These are phyloP conservation scores for Citrus inodora DNA, from an alignment of 345 rosid species.

Conservation along the genomic window DNA sequence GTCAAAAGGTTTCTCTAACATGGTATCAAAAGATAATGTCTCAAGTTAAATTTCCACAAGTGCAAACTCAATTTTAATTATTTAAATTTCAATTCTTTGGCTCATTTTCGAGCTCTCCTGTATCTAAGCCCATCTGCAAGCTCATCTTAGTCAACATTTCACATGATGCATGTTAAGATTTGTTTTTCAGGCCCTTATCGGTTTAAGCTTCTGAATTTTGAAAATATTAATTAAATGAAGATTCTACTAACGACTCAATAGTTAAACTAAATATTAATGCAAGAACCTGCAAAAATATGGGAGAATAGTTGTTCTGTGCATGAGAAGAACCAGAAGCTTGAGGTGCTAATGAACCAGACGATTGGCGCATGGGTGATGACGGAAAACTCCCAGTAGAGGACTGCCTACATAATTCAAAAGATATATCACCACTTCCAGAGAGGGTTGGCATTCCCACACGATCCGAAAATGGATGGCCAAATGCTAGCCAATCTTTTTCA, in stretches of 20 bases:
- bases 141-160: neutral
- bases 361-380: constrained; percentile 64
- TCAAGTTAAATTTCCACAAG: too few species aligned
- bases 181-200: neutral
- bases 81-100: neutral
- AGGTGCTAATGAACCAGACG: constrained; percentile 57
- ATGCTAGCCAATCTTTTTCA: constrained; percentile 99
- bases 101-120: neutral
- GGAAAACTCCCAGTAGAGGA: constrained; percentile 73
- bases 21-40: neutral
- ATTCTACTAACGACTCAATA: neutral
- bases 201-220: neutral
- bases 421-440: constrained; percentile 46
- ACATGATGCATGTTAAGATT: neutral
- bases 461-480: constrained; percentile 97
- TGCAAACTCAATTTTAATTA: neutral
- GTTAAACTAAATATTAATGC: neutral
- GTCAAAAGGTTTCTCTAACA: neutral
- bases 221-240: neutral
- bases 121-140: neutral
- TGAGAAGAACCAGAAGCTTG: constrained; percentile 78
- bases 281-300: constrained; percentile 90
- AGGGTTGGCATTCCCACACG: constrained; percentile 85
- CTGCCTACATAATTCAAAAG: constrained; percentile 67
- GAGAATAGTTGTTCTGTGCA: constrained; percentile 77